phyloP scores from a whole-genome alignment of 2,329 filamentous ascomycete genomes.

The Ramichloridium luteum region DNA sequence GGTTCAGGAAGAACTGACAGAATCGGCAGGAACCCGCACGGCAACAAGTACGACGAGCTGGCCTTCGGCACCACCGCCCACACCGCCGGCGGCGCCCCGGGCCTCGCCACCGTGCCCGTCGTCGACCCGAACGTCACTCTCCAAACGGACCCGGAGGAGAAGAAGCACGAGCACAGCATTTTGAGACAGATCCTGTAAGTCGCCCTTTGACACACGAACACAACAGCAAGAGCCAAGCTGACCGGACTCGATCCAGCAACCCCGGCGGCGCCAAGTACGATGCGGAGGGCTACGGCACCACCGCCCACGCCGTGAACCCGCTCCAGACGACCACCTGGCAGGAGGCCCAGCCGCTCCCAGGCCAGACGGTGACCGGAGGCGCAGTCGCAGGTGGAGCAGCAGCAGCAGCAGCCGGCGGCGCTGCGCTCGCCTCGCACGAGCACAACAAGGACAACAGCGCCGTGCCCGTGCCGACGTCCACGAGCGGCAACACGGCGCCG shows the following conservation, averaged over 20 bases:
- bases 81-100: conserved; percentile 2
- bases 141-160: conserved; percentile 6
- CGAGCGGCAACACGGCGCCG: conserved; percentile 1
- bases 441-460: conserved; percentile 1
- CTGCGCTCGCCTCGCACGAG: conserved; percentile 3
- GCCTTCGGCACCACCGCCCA: conserved; percentile 9
- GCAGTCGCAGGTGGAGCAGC: conserved; percentile 1
- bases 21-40: conserved; percentile 5
- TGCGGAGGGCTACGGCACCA: conserved; percentile 12
- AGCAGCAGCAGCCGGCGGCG: conserved; percentile 1
- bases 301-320: conserved; percentile 7
- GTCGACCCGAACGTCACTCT: conserved; percentile 6
- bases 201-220: background rate
- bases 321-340: conserved; percentile 2
- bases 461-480: background rate
- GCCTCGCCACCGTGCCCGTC: background rate
- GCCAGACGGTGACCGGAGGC: background rate
- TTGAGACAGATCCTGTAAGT: conserved; percentile 11
- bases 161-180: conserved; percentile 11
- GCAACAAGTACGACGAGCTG: conserved; percentile 13
- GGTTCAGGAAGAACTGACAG: too few species aligned
- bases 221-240: too few species aligned
- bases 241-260: too few species aligned
- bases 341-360: conserved; percentile 1
- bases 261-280: conserved; percentile 17